A percentile compares a stretch with the other conserved stretches of the same genome.
Evolutionary conservation across 148 eudicot species (phyloP).

Genomic region (Vaccinium myrtillus): DNA sequence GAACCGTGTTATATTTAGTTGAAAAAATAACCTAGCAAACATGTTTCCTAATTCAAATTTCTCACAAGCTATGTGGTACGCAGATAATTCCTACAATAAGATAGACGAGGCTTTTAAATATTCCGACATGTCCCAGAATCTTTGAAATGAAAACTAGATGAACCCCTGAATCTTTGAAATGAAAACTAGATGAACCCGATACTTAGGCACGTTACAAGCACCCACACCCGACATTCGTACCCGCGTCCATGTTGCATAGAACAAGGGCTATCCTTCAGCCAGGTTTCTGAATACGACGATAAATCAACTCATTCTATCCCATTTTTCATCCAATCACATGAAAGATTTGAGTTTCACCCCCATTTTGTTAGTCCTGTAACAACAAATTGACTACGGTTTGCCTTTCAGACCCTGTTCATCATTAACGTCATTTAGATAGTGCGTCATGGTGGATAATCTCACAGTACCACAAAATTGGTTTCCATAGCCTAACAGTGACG

Average conservation of each 20-base stretch:
- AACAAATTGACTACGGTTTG: background rate
- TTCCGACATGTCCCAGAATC: background rate
- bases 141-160: background rate
- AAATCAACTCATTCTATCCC: background rate
- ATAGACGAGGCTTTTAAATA: background rate
- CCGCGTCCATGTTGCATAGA: background rate
- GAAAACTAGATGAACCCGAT: background rate
- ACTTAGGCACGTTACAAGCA: background rate
- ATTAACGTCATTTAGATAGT: background rate
- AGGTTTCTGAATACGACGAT: background rate
- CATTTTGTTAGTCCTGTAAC: background rate
- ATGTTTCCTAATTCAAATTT: no score
- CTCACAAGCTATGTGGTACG: background rate
- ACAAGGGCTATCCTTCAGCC: background rate
- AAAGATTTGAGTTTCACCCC: background rate
- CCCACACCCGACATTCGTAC: background rate
- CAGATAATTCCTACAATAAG: background rate
- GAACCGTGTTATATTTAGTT: background rate
- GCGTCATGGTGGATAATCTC: background rate
- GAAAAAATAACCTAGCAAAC: background rate
- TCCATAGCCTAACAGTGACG: background rate
- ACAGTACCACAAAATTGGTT: background rate
- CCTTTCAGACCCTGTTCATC: background rate
- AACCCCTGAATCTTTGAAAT: background rate
- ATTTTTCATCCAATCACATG: background rate